These are phyloP conservation scores for Solanum pennellii DNA, from an alignment of 257 asterid species.

Conservation along the genomic window DNA sequence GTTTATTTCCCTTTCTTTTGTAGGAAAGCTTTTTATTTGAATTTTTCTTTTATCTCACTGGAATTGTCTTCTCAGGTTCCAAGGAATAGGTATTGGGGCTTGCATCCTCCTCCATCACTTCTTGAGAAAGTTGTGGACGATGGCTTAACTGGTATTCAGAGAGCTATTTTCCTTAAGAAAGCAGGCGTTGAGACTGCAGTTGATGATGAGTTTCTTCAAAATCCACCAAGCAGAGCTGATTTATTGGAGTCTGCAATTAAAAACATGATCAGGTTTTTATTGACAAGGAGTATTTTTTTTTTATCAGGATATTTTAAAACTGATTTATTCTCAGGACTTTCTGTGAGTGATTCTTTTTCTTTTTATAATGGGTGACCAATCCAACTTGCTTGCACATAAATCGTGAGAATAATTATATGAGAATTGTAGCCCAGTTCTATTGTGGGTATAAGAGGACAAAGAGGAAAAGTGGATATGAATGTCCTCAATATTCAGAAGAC, in stretches of 20 bases:
- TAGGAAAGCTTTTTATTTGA: not conserved
- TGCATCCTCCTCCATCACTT: conserved; percentile 95
- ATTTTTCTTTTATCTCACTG: not conserved
- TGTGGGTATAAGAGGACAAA: not conserved
- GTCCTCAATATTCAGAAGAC: not conserved
- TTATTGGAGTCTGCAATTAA: conserved; percentile 64
- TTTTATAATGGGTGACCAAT: not conserved
- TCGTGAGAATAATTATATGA: not conserved
- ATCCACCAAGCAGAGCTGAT: conserved; percentile 82
- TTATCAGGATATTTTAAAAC: not conserved
- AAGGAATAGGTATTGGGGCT: conserved; percentile 92
- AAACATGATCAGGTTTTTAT: conserved; percentile 73
- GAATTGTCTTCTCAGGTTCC: conserved; percentile 56
- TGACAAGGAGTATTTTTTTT: not conserved
- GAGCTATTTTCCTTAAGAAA: conserved; percentile 82
- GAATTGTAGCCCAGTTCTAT: not conserved
- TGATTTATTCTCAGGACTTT: not conserved
- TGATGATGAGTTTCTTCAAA: conserved; percentile 64
- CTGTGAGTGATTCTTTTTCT: not conserved
- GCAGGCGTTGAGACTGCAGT: conserved; percentile 80
- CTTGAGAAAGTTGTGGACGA: conserved; percentile 89
- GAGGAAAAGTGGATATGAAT: not conserved
- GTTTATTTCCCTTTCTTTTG: not conserved
- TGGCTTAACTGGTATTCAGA: conserved; percentile 71
- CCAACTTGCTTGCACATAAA: not conserved